Evolutionary conservation across 495 filamentous ascomycete species (phyloP).

Genomic region (Daldinia grandis): DNA sequence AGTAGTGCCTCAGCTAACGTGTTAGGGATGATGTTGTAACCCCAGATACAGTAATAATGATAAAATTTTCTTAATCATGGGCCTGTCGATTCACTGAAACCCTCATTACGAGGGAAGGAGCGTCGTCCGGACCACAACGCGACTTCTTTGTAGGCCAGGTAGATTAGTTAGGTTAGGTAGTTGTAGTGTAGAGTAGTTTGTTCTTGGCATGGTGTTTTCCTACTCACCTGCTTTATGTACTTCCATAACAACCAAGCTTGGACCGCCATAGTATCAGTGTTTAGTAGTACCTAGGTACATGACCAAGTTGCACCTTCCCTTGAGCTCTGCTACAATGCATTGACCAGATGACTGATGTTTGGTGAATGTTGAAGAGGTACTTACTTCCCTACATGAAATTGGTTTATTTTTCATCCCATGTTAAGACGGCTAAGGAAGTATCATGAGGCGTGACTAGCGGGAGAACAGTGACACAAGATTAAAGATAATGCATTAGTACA

Average conservation of each 20-base stretch:
- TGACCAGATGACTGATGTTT: not conserved
- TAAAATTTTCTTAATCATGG: not conserved
- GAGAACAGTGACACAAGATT: too few relatives aligned
- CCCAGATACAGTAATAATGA: not conserved
- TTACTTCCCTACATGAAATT: too few relatives aligned
- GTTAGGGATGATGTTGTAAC: not conserved
- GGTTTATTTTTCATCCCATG: too few relatives aligned
- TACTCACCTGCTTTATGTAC: not conserved
- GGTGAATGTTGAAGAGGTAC: not conserved
- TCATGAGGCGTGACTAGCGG: too few relatives aligned
- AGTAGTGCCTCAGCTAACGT: not conserved
- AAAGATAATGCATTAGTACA: too few relatives aligned
- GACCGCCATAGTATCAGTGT: constrained; percentile 11
- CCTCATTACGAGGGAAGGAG: not conserved
- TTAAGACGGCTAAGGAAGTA: too few relatives aligned
- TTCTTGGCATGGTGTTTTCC: not conserved
- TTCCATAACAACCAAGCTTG: not conserved
- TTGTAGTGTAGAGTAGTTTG: not conserved
- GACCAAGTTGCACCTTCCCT: not conserved
- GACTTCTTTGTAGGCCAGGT: not conserved
- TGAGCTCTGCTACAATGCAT: not conserved
- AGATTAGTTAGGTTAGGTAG: not conserved
- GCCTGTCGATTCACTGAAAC: not conserved
- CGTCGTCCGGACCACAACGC: not conserved
- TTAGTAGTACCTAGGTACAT: not conserved